Evolutionary conservation across 2,329 filamentous ascomycete species (phyloP), one percentile per base, ranked within the genome.

Genomic region (Cladophialophora psammophila): DNA sequence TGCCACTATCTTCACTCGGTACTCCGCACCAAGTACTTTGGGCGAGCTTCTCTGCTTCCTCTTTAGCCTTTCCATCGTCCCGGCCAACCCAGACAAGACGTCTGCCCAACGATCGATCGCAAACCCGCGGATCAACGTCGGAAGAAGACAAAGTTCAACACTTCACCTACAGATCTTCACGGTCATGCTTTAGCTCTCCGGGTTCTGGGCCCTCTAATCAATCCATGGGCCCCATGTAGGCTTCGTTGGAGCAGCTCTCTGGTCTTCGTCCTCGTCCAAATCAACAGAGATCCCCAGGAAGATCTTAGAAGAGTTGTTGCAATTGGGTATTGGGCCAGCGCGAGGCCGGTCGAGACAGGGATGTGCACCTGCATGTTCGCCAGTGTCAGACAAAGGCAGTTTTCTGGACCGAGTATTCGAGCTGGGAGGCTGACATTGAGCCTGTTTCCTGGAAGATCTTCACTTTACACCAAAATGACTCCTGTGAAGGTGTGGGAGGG

Each of bases 151-250:
- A 26, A 8, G 26, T 10, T 50, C 10, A 6, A 50, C 45, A 26
- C 45, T 1, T 26, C 45, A 12, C 45, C 45, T 6, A 26, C 26
- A 50, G 45, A 50, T 50, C 45, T 50, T 50, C 45, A 9, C 18
- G 20, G 13, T 20, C 20, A 50, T 50, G 10, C 45, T 6, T 5
- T 50, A 50, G 45, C 45, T 50, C 45, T 50, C 20, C 45, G 45
- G 45, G 45, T 50, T 50, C 45, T 50, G 45, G 45, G 18, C 45
- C 45, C 20, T 50, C 45, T 50, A 50, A 26, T 26, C 26, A 26
- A 26, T 26, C 26, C 26, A 26, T 50, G 18, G 18, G 9, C 20
- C 45, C 45, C 45, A 38, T 26, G 26, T 26, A 26, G 26, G 26
- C 26, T 26, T 26, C 26, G 26, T 26, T 26, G 26, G 26, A 26